These are phyloP conservation scores for Russula earlei DNA, from an alignment of 768 basidiomycete species.

Conservation along the genomic window DNA sequence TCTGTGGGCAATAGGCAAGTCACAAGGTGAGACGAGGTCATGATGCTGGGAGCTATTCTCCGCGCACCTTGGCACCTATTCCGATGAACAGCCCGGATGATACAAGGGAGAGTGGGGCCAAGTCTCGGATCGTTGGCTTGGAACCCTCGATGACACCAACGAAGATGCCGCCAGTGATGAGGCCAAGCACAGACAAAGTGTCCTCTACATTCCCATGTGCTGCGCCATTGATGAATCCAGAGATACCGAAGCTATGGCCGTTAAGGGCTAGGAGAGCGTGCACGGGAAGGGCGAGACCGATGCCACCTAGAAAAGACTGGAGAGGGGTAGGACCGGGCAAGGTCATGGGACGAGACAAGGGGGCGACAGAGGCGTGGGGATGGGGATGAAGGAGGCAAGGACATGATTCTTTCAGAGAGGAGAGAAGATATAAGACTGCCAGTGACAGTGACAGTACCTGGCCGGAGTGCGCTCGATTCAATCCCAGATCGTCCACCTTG, in stretches of 20 bases:
- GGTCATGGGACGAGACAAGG: not conserved
- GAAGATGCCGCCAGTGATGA: slow-evolving; percentile 40
- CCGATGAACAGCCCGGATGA: slow-evolving; percentile 50
- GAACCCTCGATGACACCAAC: slow-evolving; percentile 34
- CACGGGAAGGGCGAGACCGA: slow-evolving; percentile 42
- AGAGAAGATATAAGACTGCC: not conserved
- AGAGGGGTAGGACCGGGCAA: slow-evolving; percentile 27
- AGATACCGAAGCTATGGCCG: slow-evolving; percentile 50
- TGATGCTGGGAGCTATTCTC: not conserved
- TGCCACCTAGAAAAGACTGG: slow-evolving; percentile 46
- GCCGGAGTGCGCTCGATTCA: too few species aligned
- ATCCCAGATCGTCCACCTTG: not conserved
- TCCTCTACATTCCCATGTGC: slow-evolving; percentile 37
- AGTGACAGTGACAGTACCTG: too few species aligned
- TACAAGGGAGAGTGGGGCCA: slow-evolving; percentile 26
- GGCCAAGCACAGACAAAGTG: slow-evolving; percentile 34
- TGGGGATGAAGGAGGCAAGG: not conserved
- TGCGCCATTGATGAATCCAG: slow-evolving; percentile 48
- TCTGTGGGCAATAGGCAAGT: slow-evolving; percentile 23
- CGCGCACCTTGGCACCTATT: slow-evolving; percentile 36
- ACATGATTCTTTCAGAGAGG: not conserved
- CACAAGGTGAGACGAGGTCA: not conserved
- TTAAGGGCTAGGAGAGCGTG: slow-evolving; percentile 46
- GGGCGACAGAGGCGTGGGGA: not conserved
- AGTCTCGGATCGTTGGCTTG: slow-evolving; percentile 23